Evolutionary conservation across 768 basidiomycete species (phyloP).

Genomic region (Boletus tylopilopsis): DNA sequence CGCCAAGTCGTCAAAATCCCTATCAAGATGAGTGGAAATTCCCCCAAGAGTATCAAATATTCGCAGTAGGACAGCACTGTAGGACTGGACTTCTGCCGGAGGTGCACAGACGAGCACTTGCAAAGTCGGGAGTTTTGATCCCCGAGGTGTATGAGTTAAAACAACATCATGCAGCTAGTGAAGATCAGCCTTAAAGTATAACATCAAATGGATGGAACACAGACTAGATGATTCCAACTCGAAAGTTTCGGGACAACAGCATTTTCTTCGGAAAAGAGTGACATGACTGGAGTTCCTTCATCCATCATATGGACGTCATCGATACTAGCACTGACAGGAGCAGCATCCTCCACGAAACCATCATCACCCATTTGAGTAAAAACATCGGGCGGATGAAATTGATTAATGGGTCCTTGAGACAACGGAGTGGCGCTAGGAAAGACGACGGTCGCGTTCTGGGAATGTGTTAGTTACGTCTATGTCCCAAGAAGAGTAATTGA

Average conservation of each 20-base stretch:
- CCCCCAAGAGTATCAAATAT: slow-evolving; percentile 31
- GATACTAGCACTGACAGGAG: slow-evolving; percentile 18
- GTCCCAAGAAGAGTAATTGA: background rate
- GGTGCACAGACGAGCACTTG: slow-evolving; percentile 47
- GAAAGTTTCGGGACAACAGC: slow-evolving; percentile 36
- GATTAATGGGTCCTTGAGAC: slow-evolving; percentile 4
- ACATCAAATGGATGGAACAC: slow-evolving; percentile 8
- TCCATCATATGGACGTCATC: slow-evolving; percentile 37
- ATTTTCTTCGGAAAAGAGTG: slow-evolving; percentile 26
- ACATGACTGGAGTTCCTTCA: slow-evolving; percentile 13
- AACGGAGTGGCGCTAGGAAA: slow-evolving; percentile 27
- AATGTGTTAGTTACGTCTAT: background rate
- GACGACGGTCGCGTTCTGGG: slow-evolving; percentile 9
- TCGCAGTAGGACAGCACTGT: slow-evolving; percentile 40
- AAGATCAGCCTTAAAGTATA: slow-evolving; percentile 2
- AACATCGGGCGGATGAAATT: slow-evolving; percentile 18
- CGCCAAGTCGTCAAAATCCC: slow-evolving; percentile 19
- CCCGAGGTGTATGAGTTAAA: slow-evolving; percentile 49
- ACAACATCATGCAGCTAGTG: slow-evolving; percentile 56
- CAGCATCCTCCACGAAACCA: slow-evolving; percentile 9
- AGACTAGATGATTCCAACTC: slow-evolving; percentile 57
- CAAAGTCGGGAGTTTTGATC: slow-evolving; percentile 42
- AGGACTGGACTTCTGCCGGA: slow-evolving; percentile 31
- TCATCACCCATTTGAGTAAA: slow-evolving; percentile 15
- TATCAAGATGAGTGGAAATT: slow-evolving; percentile 16